Evolutionary conservation across 1,284 basidiomycete species (phyloP).

Genomic region (Gymnopus androsaceus): DNA sequence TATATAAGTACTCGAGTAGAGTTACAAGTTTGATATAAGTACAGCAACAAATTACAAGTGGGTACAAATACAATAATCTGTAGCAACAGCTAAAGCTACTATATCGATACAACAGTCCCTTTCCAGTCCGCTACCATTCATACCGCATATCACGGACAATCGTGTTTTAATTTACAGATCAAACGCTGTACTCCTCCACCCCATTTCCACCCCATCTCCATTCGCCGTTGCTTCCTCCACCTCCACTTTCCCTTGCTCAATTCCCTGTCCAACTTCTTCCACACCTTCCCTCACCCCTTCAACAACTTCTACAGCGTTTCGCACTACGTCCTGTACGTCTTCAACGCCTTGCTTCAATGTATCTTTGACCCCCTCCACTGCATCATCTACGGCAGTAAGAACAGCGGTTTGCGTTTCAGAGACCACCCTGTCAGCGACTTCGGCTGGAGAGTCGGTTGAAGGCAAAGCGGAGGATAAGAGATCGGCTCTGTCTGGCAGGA

Average conservation of each 20-base stretch:
- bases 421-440: neutral
- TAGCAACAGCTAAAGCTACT: no score
- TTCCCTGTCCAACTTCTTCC: neutral
- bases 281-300: neutral
- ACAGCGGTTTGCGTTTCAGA: neutral
- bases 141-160: no score
- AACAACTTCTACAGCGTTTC: neutral
- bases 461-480: neutral
- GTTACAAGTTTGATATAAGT: no score
- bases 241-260: slow-evolving; percentile 27
- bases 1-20: no score
- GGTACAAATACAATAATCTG: no score
- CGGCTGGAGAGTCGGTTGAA: neutral
- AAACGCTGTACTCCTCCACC: slow-evolving; percentile 1
- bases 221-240: no score
- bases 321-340: neutral
- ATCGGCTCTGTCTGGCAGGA: neutral
- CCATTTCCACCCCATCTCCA: neutral
- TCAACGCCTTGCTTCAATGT: neutral
- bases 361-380: neutral
- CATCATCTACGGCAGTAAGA: neutral
- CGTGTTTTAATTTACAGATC: neutral
- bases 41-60: no score
- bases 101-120: no score
- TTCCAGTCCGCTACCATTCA: no score